These are phyloP conservation scores for Camelina sativa DNA, from an alignment of 345 rosid genomes.

Conservation along the genomic window DNA sequence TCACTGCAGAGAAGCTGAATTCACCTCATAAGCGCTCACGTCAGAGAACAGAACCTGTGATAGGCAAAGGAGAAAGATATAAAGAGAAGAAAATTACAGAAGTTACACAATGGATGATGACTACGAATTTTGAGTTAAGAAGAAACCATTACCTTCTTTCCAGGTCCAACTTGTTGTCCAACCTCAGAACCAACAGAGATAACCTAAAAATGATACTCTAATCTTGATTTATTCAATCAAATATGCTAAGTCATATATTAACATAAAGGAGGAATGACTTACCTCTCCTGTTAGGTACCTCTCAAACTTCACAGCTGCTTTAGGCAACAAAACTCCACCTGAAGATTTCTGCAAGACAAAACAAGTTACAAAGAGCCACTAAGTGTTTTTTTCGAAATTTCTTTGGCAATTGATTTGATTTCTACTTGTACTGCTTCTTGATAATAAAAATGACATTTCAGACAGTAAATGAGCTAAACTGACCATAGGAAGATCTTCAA, in stretches of 20 bases:
- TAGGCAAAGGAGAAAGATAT: constrained; percentile 11
- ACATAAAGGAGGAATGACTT: constrained; percentile 25
- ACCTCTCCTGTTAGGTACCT: constrained; percentile 89
- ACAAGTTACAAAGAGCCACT: neutral
- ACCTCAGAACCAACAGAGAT: constrained; percentile 77
- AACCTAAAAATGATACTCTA: constrained; percentile 48
- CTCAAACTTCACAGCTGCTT: constrained; percentile 92
- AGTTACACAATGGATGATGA: constrained; percentile 10
- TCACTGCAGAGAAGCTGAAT: neutral
- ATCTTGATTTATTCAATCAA: neutral
- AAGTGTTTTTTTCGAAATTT: neutral
- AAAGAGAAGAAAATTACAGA: constrained; percentile 7
- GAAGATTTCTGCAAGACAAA: constrained; percentile 63
- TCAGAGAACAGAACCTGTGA: constrained; percentile 91
- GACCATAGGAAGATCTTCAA: constrained; percentile 62
- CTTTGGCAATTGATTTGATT: neutral
- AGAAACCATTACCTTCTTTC: constrained; percentile 66
- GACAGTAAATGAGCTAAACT: constrained; percentile 36
- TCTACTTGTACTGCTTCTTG: neutral
- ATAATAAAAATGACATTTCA: constrained; percentile 6
- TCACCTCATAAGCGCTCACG: constrained; percentile 81
- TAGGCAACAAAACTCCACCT: constrained; percentile 90
- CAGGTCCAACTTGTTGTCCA: constrained; percentile 62
- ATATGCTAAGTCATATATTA: constrained; percentile 5
- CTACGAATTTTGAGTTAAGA: neutral